Evolutionary conservation across 768 basidiomycete genomes (phyloP).

Genomic region (Serendipita sp.): DNA sequence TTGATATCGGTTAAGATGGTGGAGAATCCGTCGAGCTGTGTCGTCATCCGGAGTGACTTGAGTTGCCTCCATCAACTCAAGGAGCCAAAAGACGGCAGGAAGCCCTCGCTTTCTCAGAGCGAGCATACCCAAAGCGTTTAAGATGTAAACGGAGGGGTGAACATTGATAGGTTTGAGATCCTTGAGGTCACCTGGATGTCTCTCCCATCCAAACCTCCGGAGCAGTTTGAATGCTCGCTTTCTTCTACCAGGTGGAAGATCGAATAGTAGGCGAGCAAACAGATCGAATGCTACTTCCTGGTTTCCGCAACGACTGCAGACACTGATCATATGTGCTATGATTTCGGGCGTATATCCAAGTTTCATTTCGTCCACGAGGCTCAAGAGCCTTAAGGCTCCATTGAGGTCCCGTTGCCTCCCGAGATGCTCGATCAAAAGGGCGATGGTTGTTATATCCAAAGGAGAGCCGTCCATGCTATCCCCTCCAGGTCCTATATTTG

Average conservation of each 20-base stretch:
- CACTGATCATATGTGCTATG: not conserved
- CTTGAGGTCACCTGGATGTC: not conserved
- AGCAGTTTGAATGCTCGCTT: not conserved
- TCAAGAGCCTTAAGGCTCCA: not conserved
- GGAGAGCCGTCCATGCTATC: not conserved
- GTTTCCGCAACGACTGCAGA: not conserved
- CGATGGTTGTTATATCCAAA: not conserved
- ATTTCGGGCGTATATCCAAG: not conserved
- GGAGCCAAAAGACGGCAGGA: constrained; percentile 27
- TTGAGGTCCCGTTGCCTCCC: not conserved
- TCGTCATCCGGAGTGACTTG: not conserved
- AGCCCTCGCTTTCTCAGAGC: constrained; percentile 35
- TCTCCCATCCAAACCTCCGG: not conserved
- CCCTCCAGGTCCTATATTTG: not conserved
- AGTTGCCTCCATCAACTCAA: constrained; percentile 21
- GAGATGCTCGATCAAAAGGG: not conserved
- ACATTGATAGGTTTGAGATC: not conserved
- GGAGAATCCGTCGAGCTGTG: not conserved
- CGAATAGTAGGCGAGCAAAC: not conserved
- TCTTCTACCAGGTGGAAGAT: not conserved
- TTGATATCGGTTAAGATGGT: not conserved
- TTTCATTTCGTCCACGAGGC: not conserved
- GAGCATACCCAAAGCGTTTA: constrained; percentile 46
- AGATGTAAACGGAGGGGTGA: constrained; percentile 26
- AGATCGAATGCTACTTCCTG: not conserved